phyloP scores from a whole-genome alignment of 1,139 yeast genomes.

The Starmera stellimalicola region DNA sequence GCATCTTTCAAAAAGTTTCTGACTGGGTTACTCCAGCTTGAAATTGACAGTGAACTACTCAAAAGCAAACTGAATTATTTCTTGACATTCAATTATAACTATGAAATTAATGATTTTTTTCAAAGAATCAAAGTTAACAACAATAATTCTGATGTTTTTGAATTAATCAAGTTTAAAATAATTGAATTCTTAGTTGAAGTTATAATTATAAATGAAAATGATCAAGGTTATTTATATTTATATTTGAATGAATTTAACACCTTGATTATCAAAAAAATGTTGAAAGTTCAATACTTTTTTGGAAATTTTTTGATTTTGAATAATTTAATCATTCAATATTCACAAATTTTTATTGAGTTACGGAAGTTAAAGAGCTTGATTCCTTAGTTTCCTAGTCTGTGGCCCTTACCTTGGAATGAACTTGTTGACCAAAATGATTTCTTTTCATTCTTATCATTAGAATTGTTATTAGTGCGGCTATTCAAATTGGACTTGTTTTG shows the following conservation, averaged over 20 bases:
- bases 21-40: no score
- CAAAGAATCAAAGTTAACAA: no score
- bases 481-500: slow-evolving; percentile 3
- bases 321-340: slow-evolving; percentile 17
- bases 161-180: neutral
- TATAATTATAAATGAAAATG: neutral
- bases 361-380: slow-evolving; percentile 9
- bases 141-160: no score
- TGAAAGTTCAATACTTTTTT: slow-evolving; percentile 7
- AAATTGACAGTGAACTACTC: no score
- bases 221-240: neutral
- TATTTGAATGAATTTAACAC: neutral
- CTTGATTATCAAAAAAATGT: neutral
- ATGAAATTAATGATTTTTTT: no score
- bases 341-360: slow-evolving; percentile 12
- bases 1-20: no score
- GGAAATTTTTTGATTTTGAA: slow-evolving; percentile 15
- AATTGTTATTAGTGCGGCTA: slow-evolving; percentile 5
- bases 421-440: slow-evolving; percentile 1
- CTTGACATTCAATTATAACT: no score
- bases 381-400: slow-evolving; percentile 20
- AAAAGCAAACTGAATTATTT: no score
- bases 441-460: neutral
- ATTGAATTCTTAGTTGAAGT: neutral
- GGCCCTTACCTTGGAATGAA: slow-evolving; percentile 18